Evolutionary conservation across 805 yeast genomes (phyloP).

Genomic region (Starmera amethionina): DNA sequence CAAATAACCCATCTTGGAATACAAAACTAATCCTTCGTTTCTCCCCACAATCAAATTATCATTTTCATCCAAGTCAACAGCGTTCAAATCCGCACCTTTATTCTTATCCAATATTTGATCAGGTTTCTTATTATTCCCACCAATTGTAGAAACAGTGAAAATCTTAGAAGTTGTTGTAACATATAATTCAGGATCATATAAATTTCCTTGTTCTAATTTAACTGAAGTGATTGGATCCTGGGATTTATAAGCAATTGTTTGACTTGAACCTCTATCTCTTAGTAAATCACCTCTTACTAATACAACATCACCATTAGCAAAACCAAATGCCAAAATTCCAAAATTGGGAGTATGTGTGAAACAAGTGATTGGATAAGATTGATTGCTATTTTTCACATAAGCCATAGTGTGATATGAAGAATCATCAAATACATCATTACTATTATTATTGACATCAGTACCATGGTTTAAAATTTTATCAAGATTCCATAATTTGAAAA

Average conservation of each 20-base stretch:
- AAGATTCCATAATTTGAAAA: constrained; percentile 67
- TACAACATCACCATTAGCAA: constrained; percentile 74
- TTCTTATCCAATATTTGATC: constrained; percentile 32
- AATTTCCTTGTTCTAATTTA: constrained; percentile 34
- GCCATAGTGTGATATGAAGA: constrained; percentile 49
- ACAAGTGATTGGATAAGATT: constrained; percentile 71
- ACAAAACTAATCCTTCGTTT: constrained; percentile 53
- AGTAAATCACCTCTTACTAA: constrained; percentile 80
- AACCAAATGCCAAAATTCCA: constrained; percentile 65
- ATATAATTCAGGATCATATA: constrained; percentile 44
- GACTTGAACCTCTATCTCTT: constrained; percentile 86
- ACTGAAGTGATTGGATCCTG: constrained; percentile 77
- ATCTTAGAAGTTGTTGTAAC: constrained; percentile 70
- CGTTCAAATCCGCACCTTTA: constrained; percentile 37
- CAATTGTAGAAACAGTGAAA: constrained; percentile 64
- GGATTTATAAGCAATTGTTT: constrained; percentile 61
- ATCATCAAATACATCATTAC: constrained; percentile 19
- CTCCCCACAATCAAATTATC: constrained; percentile 56
- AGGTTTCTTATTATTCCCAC: constrained; percentile 65
- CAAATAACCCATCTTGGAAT: constrained; percentile 43
- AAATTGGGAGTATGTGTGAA: constrained; percentile 44
- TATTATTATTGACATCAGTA: constrained; percentile 8
- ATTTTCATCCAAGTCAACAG: constrained; percentile 25
- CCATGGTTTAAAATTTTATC: constrained; percentile 30
- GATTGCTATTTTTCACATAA: constrained; percentile 57